Percentiles rank a stretch among this genome's conserved stretches.
Conservation (phyloP, 352 stramenopile species). For the Globisporangium megalacanthum region DNA sequence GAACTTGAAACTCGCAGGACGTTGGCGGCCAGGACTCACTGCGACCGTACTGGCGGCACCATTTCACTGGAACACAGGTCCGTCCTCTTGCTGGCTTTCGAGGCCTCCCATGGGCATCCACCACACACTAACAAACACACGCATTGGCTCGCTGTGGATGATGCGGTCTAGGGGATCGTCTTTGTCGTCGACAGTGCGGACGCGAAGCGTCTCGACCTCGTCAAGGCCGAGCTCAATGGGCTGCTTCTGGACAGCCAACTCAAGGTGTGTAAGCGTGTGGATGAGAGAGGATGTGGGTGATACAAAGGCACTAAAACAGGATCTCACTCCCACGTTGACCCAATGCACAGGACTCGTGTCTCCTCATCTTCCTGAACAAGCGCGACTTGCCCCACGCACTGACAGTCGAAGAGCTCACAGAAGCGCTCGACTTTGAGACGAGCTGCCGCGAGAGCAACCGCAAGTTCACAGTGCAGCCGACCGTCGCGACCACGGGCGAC, state of each 20-base stretch:
- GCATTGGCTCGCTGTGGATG: background rate
- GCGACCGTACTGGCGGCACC: conserved; percentile 77
- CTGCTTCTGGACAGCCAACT: conserved; percentile 69
- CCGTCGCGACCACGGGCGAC: conserved; percentile 73
- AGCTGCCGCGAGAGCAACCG: conserved; percentile 40
- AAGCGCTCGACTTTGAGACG: conserved; percentile 46
- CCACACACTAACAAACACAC: no score
- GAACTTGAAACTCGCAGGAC: conserved; percentile 34
- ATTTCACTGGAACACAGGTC: conserved; percentile 82
- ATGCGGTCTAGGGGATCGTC: conserved; percentile 51
- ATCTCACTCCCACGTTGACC: background rate
- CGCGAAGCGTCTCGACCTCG: conserved; percentile 51
- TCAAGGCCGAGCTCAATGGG: conserved; percentile 64
- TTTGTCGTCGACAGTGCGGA: conserved; percentile 84
- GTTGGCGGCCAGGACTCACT: conserved; percentile 77
- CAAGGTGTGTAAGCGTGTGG: no score
- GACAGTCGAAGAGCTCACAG: conserved; percentile 42
- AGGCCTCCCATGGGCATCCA: no score
- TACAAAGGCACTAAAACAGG: no score
- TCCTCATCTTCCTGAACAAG: conserved; percentile 79
- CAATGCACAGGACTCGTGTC: conserved; percentile 40
- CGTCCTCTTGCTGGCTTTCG: background rate
- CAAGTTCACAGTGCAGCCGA: conserved; percentile 54
- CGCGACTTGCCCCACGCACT: conserved; percentile 49
- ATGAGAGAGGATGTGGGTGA: no score